Conservation (phyloP, 108 stramenopile genomes). For the Cyclotella atomus region DNA sequence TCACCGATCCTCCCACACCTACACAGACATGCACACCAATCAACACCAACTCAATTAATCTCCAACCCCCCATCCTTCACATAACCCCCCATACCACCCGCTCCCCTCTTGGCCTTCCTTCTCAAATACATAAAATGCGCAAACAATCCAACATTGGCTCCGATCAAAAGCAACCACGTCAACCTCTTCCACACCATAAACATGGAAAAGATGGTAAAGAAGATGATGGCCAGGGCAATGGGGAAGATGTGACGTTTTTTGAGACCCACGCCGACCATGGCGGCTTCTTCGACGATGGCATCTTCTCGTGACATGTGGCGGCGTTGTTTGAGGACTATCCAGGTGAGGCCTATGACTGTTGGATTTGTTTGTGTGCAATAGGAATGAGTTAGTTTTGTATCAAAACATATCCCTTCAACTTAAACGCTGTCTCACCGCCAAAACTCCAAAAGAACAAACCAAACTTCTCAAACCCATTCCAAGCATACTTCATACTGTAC, state of each 20-base stretch:
- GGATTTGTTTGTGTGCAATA: background rate
- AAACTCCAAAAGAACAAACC: constrained; percentile 48
- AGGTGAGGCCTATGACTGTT: constrained; percentile 32
- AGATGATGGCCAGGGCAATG: constrained; percentile 41
- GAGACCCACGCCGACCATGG: constrained; percentile 49
- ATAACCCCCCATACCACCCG: constrained; percentile 29
- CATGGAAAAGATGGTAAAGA: constrained; percentile 39
- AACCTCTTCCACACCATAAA: constrained; percentile 51
- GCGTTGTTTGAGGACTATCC: constrained; percentile 54
- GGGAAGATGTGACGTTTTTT: constrained; percentile 53
- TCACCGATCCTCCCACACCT: too few relatives aligned
- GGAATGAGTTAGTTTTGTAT: background rate
- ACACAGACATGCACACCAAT: too few relatives aligned
- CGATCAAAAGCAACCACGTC: constrained; percentile 48
- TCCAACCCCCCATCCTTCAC: constrained; percentile 48
- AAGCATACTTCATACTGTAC: constrained; percentile 11
- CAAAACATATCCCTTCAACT: too few relatives aligned
- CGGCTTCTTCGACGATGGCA: constrained; percentile 53
- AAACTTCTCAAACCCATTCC: constrained; percentile 52
- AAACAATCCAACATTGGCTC: constrained; percentile 42
- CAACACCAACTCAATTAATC: too few relatives aligned
- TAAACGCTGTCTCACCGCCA: constrained; percentile 23
- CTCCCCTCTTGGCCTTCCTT: constrained; percentile 45
- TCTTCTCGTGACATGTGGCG: constrained; percentile 49
- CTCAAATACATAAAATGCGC: constrained; percentile 49